Percentiles rank a stretch among this genome's conserved stretches.
phyloP scores from a whole-genome alignment of 805 yeast species.

The Wickerhamiella sergipiensis region DNA sequence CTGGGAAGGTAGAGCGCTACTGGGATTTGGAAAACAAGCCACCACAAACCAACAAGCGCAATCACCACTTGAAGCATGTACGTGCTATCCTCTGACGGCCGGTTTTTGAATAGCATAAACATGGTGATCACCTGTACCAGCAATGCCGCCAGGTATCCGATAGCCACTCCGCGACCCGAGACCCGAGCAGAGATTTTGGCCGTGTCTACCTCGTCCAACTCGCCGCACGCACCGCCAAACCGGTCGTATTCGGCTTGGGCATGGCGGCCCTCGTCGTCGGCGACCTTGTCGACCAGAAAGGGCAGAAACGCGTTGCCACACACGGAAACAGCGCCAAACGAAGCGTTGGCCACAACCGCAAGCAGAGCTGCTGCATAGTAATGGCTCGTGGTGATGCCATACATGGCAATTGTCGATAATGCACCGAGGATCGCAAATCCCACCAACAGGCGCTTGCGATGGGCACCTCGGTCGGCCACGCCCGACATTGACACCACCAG shows the following conservation, averaged over 20 bases:
- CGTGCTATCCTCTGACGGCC: constrained; percentile 27
- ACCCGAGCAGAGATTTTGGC: constrained; percentile 30
- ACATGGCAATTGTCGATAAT: constrained; percentile 35
- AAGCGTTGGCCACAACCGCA: constrained; percentile 50
- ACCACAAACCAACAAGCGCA: constrained; percentile 58
- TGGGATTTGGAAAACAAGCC: constrained; percentile 61
- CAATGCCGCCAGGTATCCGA: constrained; percentile 58
- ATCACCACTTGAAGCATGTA: constrained; percentile 40
- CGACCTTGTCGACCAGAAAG: constrained; percentile 30
- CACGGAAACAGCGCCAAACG: constrained; percentile 67
- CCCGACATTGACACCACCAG: constrained; percentile 64
- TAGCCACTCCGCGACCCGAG: constrained; percentile 51
- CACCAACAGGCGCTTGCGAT: constrained; percentile 43
- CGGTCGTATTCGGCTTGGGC: constrained; percentile 10
- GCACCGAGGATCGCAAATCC: constrained; percentile 49
- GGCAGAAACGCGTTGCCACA: constrained; percentile 69
- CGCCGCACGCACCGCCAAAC: constrained; percentile 13
- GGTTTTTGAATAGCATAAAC: constrained; percentile 31
- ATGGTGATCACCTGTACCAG: constrained; percentile 51
- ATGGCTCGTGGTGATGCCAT: constrained; percentile 27
- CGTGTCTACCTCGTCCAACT: constrained; percentile 2
- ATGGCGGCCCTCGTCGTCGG: constrained; percentile 6
- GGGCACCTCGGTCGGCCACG: constrained; percentile 48
- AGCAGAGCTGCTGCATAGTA: constrained; percentile 41
- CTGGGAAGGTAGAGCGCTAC: constrained; percentile 35